Conservation (phyloP, 2,329 filamentous ascomycete genomes). For the Curvularia hawaiiensis region DNA sequence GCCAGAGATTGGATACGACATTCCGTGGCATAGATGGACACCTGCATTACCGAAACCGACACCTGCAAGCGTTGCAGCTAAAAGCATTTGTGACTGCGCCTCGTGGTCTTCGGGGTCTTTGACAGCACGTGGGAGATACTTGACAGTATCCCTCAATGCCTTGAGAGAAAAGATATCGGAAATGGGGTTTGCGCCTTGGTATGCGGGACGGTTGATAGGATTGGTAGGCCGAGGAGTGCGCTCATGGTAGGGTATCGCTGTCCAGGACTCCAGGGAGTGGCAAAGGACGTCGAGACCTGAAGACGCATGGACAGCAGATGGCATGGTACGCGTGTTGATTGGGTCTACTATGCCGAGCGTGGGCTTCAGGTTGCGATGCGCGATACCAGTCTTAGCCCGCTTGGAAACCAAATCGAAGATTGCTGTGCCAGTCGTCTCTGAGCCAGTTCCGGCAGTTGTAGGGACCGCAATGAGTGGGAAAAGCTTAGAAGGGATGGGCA, state of each 20-base stretch:
- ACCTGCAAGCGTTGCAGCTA: slow-evolving; percentile 90
- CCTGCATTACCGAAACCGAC: slow-evolving; percentile 98
- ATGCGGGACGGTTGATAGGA: slow-evolving; percentile 88
- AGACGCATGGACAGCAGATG: slow-evolving; percentile 86
- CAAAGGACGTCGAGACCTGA: slow-evolving; percentile 95
- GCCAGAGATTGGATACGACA: slow-evolving; percentile 97
- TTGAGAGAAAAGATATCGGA: slow-evolving; percentile 95
- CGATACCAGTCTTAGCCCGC: slow-evolving; percentile 93
- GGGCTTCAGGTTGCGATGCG: slow-evolving; percentile 93
- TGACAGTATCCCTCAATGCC: slow-evolving; percentile 80
- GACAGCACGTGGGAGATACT: slow-evolving; percentile 89
- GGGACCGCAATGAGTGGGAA: slow-evolving; percentile 81
- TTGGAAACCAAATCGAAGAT: slow-evolving; percentile 95
- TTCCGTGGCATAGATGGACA: slow-evolving; percentile 87
- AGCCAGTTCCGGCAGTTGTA: slow-evolving; percentile 85
- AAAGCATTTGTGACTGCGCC: slow-evolving; percentile 93
- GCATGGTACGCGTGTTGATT: slow-evolving; percentile 95
- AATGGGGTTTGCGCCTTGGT: slow-evolving; percentile 97
- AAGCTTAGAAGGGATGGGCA: slow-evolving; percentile 72
- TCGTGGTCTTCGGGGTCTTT: slow-evolving; percentile 88
- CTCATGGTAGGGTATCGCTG: slow-evolving; percentile 92
- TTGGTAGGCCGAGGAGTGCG: slow-evolving; percentile 83
- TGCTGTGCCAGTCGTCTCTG: slow-evolving; percentile 95
- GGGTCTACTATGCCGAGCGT: slow-evolving; percentile 87
- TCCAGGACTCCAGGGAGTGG: slow-evolving; percentile 96